Base-by-base conservation (phyloP, 1,284 basidiomycete genomes). In the Fomitopsis palustris region DNA sequence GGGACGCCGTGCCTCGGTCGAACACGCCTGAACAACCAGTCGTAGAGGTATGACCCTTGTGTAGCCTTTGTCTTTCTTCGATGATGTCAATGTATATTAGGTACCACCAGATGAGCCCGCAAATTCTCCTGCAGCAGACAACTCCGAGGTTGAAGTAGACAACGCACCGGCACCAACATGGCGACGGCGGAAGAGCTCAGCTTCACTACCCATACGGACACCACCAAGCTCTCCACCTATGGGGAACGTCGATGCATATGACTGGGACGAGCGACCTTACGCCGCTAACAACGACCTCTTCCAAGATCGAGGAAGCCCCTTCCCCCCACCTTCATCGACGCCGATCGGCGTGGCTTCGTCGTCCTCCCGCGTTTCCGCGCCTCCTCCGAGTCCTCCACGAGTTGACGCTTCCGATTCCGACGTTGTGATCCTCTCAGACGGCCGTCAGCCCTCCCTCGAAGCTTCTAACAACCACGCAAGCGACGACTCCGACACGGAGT, bases 181-280 rank as follows among this genome's bases (percentile, higher is more conserved):
- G 57, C 53, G 57, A 12, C 29, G 57, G 14, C 52, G 43, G 53
- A 54, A 59, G 37, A 59, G 53, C 27, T 47, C 57, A 4, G 45
- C 43, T 10, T 29, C 31, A n/a, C n/a, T 53, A 3, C 27, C 41
- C 1, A 27, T 45, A 23, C 53, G 21, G 10, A 43, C 51, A 10
- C 52, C 57, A 4, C 39, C 19, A 17, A 43, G 23, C n/a, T 52
- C 51, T 19, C 37, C 52, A 2, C n/a, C 49, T 6, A 16, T 7
- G 4, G n/a, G 8, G 21, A 21, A 21, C 14, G 31, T 31, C 10
- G 21, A n/a, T 8, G 29, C n/a, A 1, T 45, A 47, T 10, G 16
- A 14, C 14, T 21, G 16, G 55, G 19, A 31, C 10, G 5, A 6
- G 31, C 45, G 38, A 9, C 25, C 21, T 25, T 51, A n/a, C 17